Evolutionary conservation across 2,329 filamentous ascomycete genomes (phyloP).

Genomic region (Ophiostoma ips): DNA sequence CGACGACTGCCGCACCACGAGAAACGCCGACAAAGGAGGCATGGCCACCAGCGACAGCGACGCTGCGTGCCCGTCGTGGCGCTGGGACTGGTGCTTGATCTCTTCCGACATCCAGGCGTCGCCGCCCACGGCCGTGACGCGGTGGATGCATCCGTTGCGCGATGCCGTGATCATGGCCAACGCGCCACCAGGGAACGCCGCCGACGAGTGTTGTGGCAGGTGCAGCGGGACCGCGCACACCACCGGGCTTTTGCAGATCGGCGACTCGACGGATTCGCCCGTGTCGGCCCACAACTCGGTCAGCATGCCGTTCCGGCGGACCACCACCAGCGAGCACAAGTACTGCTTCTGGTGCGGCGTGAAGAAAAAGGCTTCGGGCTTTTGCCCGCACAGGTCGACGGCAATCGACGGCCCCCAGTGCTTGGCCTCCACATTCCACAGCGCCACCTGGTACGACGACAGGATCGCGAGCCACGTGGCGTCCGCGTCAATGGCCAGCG

Average conservation of each 20-base stretch:
- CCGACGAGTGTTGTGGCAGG: background rate
- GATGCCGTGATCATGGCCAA: constrained; percentile 34
- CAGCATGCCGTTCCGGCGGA: constrained; percentile 51
- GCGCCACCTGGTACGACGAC: constrained; percentile 39
- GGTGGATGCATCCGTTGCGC: constrained; percentile 35
- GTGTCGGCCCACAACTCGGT: constrained; percentile 39
- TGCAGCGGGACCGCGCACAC: constrained; percentile 33
- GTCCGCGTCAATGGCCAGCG: constrained; percentile 49
- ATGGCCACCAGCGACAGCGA: constrained; percentile 48
- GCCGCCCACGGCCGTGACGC: constrained; percentile 26
- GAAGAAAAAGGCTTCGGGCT: constrained; percentile 52
- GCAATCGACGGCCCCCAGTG: constrained; percentile 41
- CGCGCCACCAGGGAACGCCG: constrained; percentile 4
- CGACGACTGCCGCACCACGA: constrained; percentile 42
- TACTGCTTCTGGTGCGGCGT: constrained; percentile 24
- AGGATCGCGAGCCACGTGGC: constrained; percentile 55
- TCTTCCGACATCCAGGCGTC: constrained; percentile 36
- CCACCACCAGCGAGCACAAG: constrained; percentile 39
- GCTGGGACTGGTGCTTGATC: constrained; percentile 25
- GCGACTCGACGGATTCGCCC: constrained; percentile 27
- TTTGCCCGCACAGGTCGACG: constrained; percentile 43
- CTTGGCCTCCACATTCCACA: constrained; percentile 49
- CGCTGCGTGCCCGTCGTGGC: constrained; percentile 31
- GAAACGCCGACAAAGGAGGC: constrained; percentile 42
- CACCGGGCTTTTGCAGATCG: constrained; percentile 39